Evolutionary conservation across 225 moss, liverwort and hornwort genomes (phyloP), one percentile per base, ranked within the genome.

Genomic region (Antitrichia curtipendula): DNA sequence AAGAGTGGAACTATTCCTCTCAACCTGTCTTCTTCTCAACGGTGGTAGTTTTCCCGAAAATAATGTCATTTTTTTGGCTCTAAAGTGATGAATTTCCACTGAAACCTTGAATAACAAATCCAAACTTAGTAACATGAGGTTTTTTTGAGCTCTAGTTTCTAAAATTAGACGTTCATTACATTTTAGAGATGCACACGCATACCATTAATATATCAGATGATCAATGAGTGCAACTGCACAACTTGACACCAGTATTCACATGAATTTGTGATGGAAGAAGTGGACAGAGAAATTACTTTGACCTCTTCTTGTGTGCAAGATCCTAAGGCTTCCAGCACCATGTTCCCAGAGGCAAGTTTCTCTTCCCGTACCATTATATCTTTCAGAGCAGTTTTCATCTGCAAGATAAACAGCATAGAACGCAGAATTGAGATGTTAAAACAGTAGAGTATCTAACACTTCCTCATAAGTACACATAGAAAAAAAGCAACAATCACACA

Each of bases 321-420:
- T 86, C 87, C 91, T 87, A 92, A 91, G 38, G 87, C 82, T 88
- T 90, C 94, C 38, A 90, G 81, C 74, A 88, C 89, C 87, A 87
- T 87, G 69, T 85, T 91, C 71, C 81, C 75, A 43, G 91, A 84
- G 49, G 90, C 81, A 88, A 88, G 86, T 81, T 92, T 93, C 84
- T 91, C 92, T 73, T 92, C 93, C 83, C 93, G 86, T 57, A 90
- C 89, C 88, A 93, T 88, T 56, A 93, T 89, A 71, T 93, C 93
- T 73, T 92, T 93, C 24, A 94, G 88, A 61, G 93, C 87, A 91
- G 81, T 92, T 90, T 90, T 92, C 92, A 93, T 92, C 94, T 94
- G 94, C 85, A 93, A 84, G 70, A 77, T 66, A 60, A 74, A 58
- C 63, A 84, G n/a, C 77, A 78, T 32, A 40, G 68, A 49, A 49